Conservation (phyloP, 228 moss, liverwort and hornwort species). For the Sphagnum magellanicum region DNA sequence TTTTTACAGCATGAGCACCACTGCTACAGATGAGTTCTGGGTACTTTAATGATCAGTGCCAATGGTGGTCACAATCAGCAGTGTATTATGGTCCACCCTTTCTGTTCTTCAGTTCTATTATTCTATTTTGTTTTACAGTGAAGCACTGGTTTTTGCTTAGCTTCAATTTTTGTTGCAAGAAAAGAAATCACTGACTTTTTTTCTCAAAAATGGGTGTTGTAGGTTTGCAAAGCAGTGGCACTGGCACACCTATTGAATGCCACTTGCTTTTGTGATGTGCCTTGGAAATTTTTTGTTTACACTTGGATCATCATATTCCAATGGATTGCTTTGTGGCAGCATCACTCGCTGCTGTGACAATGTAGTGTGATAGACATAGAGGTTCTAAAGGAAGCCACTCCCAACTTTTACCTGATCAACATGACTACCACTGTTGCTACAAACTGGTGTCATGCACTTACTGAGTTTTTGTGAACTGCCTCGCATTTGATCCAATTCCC, state of each 20-base stretch:
- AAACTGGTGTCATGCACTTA: slow-evolving; percentile 68
- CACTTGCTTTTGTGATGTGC: slow-evolving; percentile 10
- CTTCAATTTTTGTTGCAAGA: background rate
- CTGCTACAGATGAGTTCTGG: slow-evolving; percentile 49
- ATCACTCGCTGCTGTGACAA: slow-evolving; percentile 34
- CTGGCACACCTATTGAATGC: slow-evolving; percentile 92
- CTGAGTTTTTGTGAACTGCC: slow-evolving; percentile 77
- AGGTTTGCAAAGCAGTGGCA: slow-evolving; percentile 92
- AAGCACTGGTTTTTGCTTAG: background rate
- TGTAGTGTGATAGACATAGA: slow-evolving; percentile 81
- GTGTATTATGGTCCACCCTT: slow-evolving; percentile 70
- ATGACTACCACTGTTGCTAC: slow-evolving; percentile 57
- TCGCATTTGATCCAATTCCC: slow-evolving; percentile 76
- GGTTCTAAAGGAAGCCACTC: slow-evolving; percentile 82
- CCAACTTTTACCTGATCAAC: slow-evolving; percentile 69
- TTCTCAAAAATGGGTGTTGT: slow-evolving; percentile 9
- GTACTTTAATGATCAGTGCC: slow-evolving; percentile 74
- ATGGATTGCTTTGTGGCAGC: background rate
- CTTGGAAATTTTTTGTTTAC: background rate
- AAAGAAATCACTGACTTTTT: background rate
- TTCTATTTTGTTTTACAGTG: background rate
- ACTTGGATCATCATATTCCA: background rate
- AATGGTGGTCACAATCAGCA: slow-evolving; percentile 98
- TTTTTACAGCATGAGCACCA: slow-evolving; percentile 42
- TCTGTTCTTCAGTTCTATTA: background rate